These are phyloP conservation scores for Paraphaeosphaeria minitans DNA, from an alignment of 2,329 filamentous ascomycete genomes.

Conservation along the genomic window DNA sequence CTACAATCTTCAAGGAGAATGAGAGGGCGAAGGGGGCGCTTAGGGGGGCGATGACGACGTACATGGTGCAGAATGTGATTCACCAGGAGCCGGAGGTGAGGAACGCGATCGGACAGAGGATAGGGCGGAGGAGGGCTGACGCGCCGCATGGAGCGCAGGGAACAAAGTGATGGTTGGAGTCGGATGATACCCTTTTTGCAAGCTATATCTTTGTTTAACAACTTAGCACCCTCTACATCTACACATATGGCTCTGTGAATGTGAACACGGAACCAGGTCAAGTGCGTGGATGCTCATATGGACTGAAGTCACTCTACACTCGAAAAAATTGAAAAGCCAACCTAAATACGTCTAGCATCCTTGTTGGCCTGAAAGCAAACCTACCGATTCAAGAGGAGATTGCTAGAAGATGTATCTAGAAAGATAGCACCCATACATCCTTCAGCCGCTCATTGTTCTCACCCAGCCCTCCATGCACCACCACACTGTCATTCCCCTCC, in stretches of 20 bases:
- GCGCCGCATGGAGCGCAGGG: constrained; percentile 63
- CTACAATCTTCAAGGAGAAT: constrained; percentile 81
- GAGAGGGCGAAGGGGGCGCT: constrained; percentile 64
- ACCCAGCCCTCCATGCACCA: constrained; percentile 58
- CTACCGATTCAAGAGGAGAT: not conserved
- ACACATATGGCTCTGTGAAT: not conserved
- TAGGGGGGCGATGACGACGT: constrained; percentile 77
- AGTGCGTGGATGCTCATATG: no score
- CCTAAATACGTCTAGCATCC: no score
- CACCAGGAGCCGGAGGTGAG: constrained; percentile 79
- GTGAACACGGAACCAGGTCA: no score
- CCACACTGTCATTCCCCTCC: constrained; percentile 43
- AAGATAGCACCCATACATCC: constrained; percentile 55
- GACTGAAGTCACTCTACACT: no score
- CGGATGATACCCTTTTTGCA: constrained; percentile 4
- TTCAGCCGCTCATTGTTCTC: constrained; percentile 58
- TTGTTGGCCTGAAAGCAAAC: not conserved
- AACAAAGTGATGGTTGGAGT: constrained; percentile 22
- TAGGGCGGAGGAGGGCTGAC: constrained; percentile 66
- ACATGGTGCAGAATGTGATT: constrained; percentile 80
- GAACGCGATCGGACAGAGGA: constrained; percentile 72
- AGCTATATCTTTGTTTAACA: not conserved
- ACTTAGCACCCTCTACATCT: not conserved
- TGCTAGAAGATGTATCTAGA: constrained; percentile 24
- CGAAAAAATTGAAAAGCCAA: no score